Percentiles rank a stretch among this genome's conserved stretches.
These are phyloP conservation scores for Leccinum truebloodii DNA, from an alignment of 768 basidiomycete genomes.

Conservation along the genomic window DNA sequence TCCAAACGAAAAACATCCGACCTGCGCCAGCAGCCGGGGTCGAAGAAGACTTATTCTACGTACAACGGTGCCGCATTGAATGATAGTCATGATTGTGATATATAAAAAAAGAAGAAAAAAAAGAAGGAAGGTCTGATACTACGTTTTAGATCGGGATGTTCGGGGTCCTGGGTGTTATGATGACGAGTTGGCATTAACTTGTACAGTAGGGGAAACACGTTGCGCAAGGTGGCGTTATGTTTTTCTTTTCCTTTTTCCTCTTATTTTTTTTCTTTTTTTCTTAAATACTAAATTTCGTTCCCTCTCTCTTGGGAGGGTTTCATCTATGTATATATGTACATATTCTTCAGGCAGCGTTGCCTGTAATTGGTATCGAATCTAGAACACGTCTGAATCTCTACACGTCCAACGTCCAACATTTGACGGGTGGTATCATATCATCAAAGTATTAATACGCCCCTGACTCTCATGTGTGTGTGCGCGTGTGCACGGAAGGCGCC, in stretches of 20 bases:
- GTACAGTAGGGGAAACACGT: neutral
- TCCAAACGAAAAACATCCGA: neutral
- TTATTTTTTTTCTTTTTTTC: neutral
- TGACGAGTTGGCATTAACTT: neutral
- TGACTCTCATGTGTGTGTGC: neutral
- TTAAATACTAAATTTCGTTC: neutral
- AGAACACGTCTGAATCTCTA: neutral
- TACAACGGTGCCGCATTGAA: neutral
- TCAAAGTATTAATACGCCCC: neutral
- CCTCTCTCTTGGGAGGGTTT: neutral
- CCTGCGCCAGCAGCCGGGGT: neutral
- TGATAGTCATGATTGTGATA: neutral
- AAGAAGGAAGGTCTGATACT: neutral
- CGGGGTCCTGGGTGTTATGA: neutral
- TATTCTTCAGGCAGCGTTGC: neutral
- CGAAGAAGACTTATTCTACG: neutral
- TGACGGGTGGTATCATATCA: neutral
- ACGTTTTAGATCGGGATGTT: neutral
- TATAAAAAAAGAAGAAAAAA: neutral
- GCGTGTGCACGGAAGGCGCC: neutral
- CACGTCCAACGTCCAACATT: neutral
- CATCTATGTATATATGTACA: neutral
- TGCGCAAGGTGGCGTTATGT: neutral
- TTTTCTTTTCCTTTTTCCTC: neutral
- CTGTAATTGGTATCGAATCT: no score